Conservation (phyloP, 176 grass and related monocot genomes). For the Ampelocalamus luodianensis region DNA sequence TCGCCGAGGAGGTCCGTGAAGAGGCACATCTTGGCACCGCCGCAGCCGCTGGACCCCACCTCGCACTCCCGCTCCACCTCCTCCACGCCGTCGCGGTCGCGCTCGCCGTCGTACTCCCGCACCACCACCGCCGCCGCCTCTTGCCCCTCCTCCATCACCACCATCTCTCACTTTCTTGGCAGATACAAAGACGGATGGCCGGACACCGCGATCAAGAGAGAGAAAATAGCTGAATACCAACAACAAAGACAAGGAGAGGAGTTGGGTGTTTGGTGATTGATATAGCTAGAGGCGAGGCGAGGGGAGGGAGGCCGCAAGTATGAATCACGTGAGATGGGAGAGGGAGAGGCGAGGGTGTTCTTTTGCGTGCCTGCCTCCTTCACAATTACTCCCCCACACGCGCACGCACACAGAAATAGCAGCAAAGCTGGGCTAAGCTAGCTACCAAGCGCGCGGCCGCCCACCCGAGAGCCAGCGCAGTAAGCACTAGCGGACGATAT, state of each 20-base stretch:
- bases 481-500: slow-evolving; percentile 14
- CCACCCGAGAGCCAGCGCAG: slow-evolving; percentile 3
- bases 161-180: slow-evolving; percentile 1
- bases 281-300: not conserved
- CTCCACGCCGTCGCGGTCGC: slow-evolving; percentile 61
- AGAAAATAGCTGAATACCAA: not conserved
- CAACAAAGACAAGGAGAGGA: not conserved
- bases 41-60: slow-evolving; percentile 62
- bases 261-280: slow-evolving; percentile 22
- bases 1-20: slow-evolving; percentile 96
- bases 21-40: slow-evolving; percentile 69
- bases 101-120: slow-evolving; percentile 57
- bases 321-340: slow-evolving; percentile 43
- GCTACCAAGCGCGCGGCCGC: not conserved
- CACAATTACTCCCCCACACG: slow-evolving; percentile 37
- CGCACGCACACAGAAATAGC: not conserved
- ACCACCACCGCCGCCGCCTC: slow-evolving; percentile 25
- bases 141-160: not conserved
- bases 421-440: not conserved
- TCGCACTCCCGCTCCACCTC: slow-evolving; percentile 81
- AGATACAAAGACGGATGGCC: not conserved
- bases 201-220: not conserved
- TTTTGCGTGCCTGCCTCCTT: slow-evolving; percentile 44
- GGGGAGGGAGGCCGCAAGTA: slow-evolving; percentile 8
- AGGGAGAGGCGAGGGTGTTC: slow-evolving; percentile 26